Percentiles rank a stretch among this genome's conserved stretches.
Conservation (phyloP, 2,329 filamentous ascomycete genomes). For the Cladosporium sp. region DNA sequence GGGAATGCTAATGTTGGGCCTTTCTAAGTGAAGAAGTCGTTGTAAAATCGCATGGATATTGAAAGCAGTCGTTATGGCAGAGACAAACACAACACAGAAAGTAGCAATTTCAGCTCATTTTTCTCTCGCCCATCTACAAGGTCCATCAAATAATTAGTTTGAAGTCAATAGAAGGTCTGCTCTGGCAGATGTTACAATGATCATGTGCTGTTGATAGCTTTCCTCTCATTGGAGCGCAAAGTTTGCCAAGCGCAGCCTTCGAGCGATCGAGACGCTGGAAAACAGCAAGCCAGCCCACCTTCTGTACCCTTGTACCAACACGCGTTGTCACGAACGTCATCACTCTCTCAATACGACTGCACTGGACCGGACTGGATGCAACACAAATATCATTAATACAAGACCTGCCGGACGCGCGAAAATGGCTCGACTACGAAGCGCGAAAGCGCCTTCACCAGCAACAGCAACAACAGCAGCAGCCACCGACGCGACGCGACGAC, state of each 20-base stretch:
- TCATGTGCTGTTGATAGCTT: too few species aligned
- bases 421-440: constrained; percentile 10
- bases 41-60: too few species aligned
- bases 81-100: too few species aligned
- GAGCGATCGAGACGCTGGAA: too few species aligned
- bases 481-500: background rate
- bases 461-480: background rate
- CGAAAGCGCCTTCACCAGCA: constrained; percentile 3
- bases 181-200: too few species aligned
- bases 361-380: background rate
- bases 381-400: background rate
- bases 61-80: too few species aligned
- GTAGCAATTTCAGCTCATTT: too few species aligned
- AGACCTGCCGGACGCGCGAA: background rate
- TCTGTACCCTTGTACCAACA: background rate
- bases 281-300: too few species aligned
- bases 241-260: background rate
- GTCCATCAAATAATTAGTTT: too few species aligned
- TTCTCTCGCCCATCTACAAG: too few species aligned
- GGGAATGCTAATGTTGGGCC: constrained; percentile 1
- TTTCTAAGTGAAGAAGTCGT: background rate
- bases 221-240: constrained; percentile 6
- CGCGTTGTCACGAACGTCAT: constrained; percentile 9
- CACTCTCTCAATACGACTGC: constrained; percentile 1
- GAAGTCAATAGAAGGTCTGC: too few species aligned